Conservation (phyloP, 177 flowering plant species). For the Tripterygium wilfordii region DNA sequence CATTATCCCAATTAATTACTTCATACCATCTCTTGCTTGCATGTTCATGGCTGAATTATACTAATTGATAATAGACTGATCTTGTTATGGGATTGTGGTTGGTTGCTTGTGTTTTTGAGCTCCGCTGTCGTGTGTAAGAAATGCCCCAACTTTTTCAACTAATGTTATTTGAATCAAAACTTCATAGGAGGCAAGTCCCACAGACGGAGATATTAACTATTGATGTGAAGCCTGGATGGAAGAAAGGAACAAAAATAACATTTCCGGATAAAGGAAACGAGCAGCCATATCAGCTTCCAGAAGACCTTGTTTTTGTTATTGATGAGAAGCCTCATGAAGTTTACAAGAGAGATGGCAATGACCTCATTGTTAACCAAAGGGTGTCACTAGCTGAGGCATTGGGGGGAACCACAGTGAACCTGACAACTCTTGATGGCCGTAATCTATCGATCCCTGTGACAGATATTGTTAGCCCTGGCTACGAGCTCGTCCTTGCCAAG, state of each 20-base stretch:
- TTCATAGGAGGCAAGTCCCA: constrained; percentile 33
- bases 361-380: constrained; percentile 42
- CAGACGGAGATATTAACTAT: constrained; percentile 68
- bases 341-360: constrained; percentile 71
- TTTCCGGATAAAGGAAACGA: constrained; percentile 86
- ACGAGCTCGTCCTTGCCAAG: constrained; percentile 50
- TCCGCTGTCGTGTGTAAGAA: too few relatives aligned
- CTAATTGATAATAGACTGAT: too few relatives aligned
- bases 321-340: constrained; percentile 66
- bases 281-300: constrained; percentile 60
- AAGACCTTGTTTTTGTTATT: constrained; percentile 68
- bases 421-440: constrained; percentile 73
- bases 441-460: constrained; percentile 46
- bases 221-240: constrained; percentile 83
- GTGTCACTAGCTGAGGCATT: constrained; percentile 62
- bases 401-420: constrained; percentile 54
- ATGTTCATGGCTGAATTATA: too few relatives aligned
- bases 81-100: too few relatives aligned
- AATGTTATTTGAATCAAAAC: background rate
- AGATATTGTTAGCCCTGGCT: constrained; percentile 72
- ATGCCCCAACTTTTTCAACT: too few relatives aligned
- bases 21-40: too few relatives aligned
- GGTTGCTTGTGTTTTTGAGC: too few relatives aligned
- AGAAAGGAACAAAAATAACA: constrained; percentile 72
- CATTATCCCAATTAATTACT: too few relatives aligned